Percentiles rank a stretch among this genome's conserved stretches.
These are phyloP conservation scores for Chernovozyma sophiae-reginae DNA, from an alignment of 1,139 yeast genomes.

Conservation along the genomic window DNA sequence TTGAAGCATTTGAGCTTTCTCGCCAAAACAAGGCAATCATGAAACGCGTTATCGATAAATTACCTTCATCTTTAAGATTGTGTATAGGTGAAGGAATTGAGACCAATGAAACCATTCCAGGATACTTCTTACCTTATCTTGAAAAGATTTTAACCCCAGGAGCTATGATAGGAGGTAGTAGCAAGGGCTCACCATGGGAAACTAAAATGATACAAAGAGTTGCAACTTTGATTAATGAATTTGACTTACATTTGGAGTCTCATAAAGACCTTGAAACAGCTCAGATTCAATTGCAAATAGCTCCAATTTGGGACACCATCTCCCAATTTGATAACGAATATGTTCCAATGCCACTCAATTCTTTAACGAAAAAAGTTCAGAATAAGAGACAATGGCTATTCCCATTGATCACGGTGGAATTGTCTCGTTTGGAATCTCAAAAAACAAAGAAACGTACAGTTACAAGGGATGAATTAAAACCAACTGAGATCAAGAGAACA, in stretches of 20 bases:
- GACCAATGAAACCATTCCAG: conserved; percentile 24
- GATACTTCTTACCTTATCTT: conserved; percentile 43
- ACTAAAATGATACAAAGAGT: conserved; percentile 24
- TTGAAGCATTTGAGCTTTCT: conserved; percentile 32
- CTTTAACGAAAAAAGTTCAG: conserved; percentile 23
- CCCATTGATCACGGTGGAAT: conserved; percentile 38
- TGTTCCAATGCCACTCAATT: conserved; percentile 14
- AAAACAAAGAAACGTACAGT: conserved; percentile 7
- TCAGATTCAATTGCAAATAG: conserved; percentile 23
- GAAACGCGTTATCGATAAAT: conserved; percentile 20
- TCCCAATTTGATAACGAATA: conserved; percentile 22
- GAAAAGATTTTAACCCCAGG: conserved; percentile 42
- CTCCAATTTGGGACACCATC: conserved; percentile 36
- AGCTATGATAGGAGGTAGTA: conserved; percentile 13
- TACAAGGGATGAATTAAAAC: neutral
- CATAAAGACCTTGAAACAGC: conserved; percentile 34
- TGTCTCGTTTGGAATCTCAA: conserved; percentile 29
- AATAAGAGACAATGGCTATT: conserved; percentile 30
- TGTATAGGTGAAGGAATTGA: conserved; percentile 27
- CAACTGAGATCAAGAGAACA: conserved; percentile 4
- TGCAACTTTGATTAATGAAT: conserved; percentile 22
- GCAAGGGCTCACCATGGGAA: conserved; percentile 26
- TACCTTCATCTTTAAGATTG: conserved; percentile 26
- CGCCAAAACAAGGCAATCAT: conserved; percentile 26
- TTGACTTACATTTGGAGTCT: conserved; percentile 29